Evolutionary conservation across 1,284 basidiomycete species (phyloP).

Genomic region (Cutaneotrichosporon spelunceum): DNA sequence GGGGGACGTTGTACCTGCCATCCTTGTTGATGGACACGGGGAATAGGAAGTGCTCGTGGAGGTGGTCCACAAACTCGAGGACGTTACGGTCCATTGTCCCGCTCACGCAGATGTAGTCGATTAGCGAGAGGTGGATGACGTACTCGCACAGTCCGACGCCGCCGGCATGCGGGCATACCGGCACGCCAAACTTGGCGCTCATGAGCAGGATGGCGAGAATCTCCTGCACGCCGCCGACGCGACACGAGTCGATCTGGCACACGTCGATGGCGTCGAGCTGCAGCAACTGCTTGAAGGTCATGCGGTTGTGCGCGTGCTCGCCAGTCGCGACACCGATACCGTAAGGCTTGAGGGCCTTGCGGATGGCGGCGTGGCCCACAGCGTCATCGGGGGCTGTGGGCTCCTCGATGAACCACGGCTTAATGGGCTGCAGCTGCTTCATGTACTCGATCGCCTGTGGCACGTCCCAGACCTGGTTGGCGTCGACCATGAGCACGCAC

Average conservation of each 20-base stretch:
- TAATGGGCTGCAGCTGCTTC: conserved; percentile 70
- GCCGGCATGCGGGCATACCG: conserved; percentile 91
- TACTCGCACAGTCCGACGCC: conserved; percentile 83
- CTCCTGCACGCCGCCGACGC: conserved; percentile 88
- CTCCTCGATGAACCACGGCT: conserved; percentile 98
- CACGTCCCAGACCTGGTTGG: conserved; percentile 95
- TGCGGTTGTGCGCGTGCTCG: conserved; percentile 92
- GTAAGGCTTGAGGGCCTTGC: conserved; percentile 64
- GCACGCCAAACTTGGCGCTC: conserved; percentile 79
- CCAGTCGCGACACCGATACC: conserved; percentile 93
- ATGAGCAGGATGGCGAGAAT: conserved; percentile 88
- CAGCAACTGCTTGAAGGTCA: conserved; percentile 95
- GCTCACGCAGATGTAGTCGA: conserved; percentile 88
- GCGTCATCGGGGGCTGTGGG: conserved; percentile 88
- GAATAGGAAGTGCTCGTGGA: conserved; percentile 88
- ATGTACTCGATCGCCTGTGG: conserved; percentile 89
- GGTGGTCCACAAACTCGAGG: conserved; percentile 67
- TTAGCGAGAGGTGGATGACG: conserved; percentile 56
- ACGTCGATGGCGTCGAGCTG: conserved; percentile 93
- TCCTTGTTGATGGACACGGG: conserved; percentile 82
- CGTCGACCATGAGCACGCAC: conserved; percentile 91
- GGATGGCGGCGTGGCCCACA: conserved; percentile 58
- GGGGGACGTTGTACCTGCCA: conserved; percentile 73
- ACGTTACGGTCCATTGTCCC: conserved; percentile 84
- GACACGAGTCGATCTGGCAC: conserved; percentile 92